Percentiles rank a stretch among this genome's conserved stretches.
These are phyloP conservation scores for Naegleria gruberi DNA, from an alignment of 208 protist species.

Conservation along the genomic window DNA sequence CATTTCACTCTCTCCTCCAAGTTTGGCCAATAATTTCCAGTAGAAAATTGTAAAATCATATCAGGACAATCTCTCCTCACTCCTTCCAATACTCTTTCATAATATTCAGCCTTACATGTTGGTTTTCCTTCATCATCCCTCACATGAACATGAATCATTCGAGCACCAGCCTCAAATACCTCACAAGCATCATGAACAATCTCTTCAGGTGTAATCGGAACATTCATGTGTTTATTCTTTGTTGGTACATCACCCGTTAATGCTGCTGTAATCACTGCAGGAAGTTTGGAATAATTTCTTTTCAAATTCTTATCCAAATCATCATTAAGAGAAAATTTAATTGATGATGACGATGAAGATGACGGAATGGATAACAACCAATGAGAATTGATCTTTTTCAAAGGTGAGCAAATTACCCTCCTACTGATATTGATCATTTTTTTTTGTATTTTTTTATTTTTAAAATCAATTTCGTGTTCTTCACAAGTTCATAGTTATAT, in stretches of 20 bases:
- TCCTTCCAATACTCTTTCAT: neutral
- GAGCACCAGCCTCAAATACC: neutral
- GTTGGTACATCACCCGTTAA: neutral
- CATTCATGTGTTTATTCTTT: neutral
- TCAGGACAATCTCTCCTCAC: neutral
- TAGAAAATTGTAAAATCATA: neutral
- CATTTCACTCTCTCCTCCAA: neutral
- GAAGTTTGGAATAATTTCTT: no score
- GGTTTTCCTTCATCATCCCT: neutral
- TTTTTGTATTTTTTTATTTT: no score
- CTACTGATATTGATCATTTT: no score
- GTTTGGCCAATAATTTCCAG: neutral
- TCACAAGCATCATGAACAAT: neutral
- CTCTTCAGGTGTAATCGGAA: neutral
- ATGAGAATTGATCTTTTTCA: no score
- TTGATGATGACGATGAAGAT: no score
- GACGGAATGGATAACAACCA: no score
- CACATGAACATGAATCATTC: slow-evolving; percentile 1
- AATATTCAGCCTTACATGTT: neutral
- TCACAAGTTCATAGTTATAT: no score
- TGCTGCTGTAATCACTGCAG: neutral
- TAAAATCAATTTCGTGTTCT: no score
- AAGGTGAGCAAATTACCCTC: no score
- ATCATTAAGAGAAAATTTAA: no score
- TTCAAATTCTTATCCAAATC: no score